Base-by-base conservation (phyloP, 768 basidiomycete genomes). In the Tubosaeta sp. region DNA sequence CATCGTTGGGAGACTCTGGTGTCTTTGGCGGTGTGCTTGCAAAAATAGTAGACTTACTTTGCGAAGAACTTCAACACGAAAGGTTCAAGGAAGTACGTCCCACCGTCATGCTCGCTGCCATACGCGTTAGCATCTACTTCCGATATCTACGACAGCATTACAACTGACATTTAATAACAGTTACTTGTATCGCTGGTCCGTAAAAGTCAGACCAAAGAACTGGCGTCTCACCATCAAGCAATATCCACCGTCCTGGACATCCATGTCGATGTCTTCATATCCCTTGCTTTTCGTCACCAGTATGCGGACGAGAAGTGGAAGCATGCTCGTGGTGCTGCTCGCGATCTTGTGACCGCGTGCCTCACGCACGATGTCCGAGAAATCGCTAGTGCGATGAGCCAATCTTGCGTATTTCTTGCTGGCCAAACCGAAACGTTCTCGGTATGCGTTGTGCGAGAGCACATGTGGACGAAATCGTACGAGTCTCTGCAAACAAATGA, bases 51-150 rank as follows among this genome's bases (percentile, higher is more conserved):
- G 81, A 83, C 54, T 86, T 90, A 53, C 75, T 93, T 46, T 87
- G 85, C 64, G 89, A 88, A 62, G 84, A 90, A 56, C 68, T 89
- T 18, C 92, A 94, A 62, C 89, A 92, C 56, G 80, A 84, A 50
- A 78, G 87, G 4, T 87, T 89, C 62, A 67, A 73, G 44, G 71
- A 74, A 22, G 69, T 79, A 19, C 78, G 86, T 14, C 82, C 88
- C 1, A 68, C 70, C 21, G 78, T 83, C 16, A 80, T 92, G 69
- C 63, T 73, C 24, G 71, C 78, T 27, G 84, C 85, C 3, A 69
- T 82, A 40, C 74, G 77, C 57, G 94, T 92, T 62, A 70, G 86
- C 72, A 21, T 35, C 35, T 48, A 53, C 8, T 32, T 41, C 38
- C 24, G 16, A 49, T 32, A 22, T 54, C 13, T 25, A 22, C 47